Conservation (phyloP, 805 yeast genomes). For the Yarrowia alimentaria region DNA sequence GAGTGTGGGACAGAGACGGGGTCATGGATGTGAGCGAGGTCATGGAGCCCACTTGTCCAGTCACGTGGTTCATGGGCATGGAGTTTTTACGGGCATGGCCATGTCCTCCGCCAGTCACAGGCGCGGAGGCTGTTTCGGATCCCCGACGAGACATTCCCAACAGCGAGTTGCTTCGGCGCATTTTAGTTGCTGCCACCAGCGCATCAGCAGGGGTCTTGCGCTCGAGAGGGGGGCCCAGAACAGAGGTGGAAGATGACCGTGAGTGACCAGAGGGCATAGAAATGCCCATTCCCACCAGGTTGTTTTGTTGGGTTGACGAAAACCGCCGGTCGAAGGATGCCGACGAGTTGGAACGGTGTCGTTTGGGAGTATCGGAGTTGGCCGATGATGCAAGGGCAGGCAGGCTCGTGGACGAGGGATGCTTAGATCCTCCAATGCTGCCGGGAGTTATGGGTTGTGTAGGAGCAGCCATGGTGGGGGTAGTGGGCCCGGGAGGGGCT, state of each 20-base stretch:
- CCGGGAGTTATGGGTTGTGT: too few species aligned
- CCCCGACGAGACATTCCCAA: conserved; percentile 26
- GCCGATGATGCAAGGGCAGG: conserved; percentile 16
- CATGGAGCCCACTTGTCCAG: conserved; percentile 24
- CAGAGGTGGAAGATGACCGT: conserved; percentile 9
- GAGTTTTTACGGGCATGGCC: conserved; percentile 24
- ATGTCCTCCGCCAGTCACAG: too few species aligned
- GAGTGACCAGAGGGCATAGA: conserved; percentile 15
- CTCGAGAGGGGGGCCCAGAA: conserved; percentile 25
- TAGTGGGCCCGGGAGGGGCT: neutral
- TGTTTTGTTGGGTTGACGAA: conserved; percentile 3
- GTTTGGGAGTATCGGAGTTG: conserved; percentile 20
- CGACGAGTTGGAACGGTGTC: conserved; percentile 27
- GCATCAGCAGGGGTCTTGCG: conserved; percentile 26
- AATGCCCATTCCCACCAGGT: conserved; percentile 20
- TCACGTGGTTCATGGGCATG: conserved; percentile 24
- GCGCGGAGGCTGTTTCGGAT: conserved; percentile 18
- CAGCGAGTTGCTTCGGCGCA: conserved; percentile 27
- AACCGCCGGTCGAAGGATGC: conserved; percentile 20
- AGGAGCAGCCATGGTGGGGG: conserved; percentile 8
- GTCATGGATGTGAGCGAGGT: conserved; percentile 25
- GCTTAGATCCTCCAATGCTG: conserved; percentile 6
- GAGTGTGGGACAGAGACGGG: conserved; percentile 14
- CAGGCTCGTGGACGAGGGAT: conserved; percentile 25
- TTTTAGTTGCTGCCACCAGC: conserved; percentile 25